Evolutionary conservation across 148 eudicot species (phyloP).

Genomic region (Vaccinium darrowii): DNA sequence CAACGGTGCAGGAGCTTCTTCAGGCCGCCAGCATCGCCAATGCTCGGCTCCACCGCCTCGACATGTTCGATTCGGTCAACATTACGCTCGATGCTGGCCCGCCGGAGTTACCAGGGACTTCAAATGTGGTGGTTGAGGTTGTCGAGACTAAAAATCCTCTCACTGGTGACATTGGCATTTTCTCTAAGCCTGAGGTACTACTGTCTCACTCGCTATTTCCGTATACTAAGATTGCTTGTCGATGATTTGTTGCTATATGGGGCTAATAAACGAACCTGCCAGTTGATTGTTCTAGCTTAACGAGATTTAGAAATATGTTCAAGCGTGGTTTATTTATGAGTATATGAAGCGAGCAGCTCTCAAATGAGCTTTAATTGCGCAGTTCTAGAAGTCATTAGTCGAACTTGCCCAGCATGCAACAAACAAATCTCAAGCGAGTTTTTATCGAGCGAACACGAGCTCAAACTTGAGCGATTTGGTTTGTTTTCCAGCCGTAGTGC

Average conservation of each 20-base stretch:
- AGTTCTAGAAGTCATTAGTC: no score
- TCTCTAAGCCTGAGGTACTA: constrained; percentile 79
- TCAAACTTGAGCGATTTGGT: no score
- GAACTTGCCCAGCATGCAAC: no score
- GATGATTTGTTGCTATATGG: background rate
- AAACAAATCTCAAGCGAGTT: no score
- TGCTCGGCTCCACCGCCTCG: constrained; percentile 45
- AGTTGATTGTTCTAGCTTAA: no score
- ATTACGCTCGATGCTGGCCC: constrained; percentile 79
- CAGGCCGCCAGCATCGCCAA: constrained; percentile 57
- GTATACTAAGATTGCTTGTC: background rate
- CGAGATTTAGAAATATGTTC: no score
- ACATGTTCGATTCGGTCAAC: constrained; percentile 65
- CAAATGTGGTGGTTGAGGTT: constrained; percentile 70
- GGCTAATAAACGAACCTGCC: no score
- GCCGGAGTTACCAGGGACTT: constrained; percentile 67
- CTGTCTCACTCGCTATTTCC: background rate
- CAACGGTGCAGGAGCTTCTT: constrained; percentile 64
- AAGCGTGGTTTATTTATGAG: no score
- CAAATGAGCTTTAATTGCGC: no score
- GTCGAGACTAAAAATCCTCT: constrained; percentile 56
- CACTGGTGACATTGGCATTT: constrained; percentile 63
- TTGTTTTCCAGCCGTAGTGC: no score
- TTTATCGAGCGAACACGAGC: no score
- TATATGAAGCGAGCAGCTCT: no score